Conservation (phyloP, 148 eudicot genomes). For the Cornus controversa region DNA sequence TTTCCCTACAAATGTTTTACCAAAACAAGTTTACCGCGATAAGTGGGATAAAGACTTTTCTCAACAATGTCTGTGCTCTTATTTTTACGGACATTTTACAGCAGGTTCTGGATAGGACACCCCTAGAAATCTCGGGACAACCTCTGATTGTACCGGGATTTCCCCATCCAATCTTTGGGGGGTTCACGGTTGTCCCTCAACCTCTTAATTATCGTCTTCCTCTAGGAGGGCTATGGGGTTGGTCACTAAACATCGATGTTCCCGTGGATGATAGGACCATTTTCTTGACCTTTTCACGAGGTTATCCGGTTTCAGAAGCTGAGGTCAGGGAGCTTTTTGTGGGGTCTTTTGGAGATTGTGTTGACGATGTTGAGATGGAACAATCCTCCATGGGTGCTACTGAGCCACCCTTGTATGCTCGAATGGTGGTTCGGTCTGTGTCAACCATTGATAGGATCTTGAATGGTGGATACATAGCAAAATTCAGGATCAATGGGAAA, state of each 20-base stretch:
- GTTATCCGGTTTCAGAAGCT: slow-evolving; percentile 12
- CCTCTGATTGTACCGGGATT: slow-evolving; percentile 10
- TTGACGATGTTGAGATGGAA: slow-evolving; percentile 22
- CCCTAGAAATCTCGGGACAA: neutral
- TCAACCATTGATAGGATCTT: slow-evolving; percentile 21
- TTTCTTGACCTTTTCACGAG: slow-evolving; percentile 38
- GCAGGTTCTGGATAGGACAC: neutral
- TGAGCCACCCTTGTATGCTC: slow-evolving; percentile 26
- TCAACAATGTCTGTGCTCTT: slow-evolving; percentile 20
- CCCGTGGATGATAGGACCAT: slow-evolving; percentile 27
- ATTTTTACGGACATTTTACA: slow-evolving; percentile 19
- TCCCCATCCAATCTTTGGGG: slow-evolving; percentile 20
- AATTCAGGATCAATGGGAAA: slow-evolving; percentile 34
- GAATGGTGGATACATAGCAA: slow-evolving; percentile 7
- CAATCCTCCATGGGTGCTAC: too few relatives aligned
- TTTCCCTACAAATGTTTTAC: slow-evolving; percentile 8
- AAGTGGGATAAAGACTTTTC: slow-evolving; percentile 11
- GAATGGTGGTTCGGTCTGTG: slow-evolving; percentile 26
- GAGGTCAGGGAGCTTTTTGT: slow-evolving; percentile 23
- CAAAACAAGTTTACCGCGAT: slow-evolving; percentile 6
- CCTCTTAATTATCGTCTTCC: neutral
- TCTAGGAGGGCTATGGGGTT: neutral
- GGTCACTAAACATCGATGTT: neutral
- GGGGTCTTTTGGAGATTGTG: slow-evolving; percentile 31
- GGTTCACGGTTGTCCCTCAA: neutral